Conservation (phyloP, 2,329 filamentous ascomycete species). For the Karstenula rhodostoma region DNA sequence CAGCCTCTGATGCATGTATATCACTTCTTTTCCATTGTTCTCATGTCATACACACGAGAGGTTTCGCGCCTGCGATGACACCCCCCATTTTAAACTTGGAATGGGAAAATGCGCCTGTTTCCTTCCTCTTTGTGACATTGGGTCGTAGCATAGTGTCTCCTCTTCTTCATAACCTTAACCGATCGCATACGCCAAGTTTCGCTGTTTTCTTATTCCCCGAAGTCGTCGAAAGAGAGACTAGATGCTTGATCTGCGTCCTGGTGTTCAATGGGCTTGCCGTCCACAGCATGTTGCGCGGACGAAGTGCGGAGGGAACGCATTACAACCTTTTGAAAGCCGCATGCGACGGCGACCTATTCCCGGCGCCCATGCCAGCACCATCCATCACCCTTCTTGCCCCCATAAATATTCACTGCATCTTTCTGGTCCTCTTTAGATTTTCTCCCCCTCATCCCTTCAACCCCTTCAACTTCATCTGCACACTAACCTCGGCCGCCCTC, state of each 20-base stretch:
- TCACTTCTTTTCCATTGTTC: neutral
- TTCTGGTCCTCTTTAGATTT: constrained; percentile 27
- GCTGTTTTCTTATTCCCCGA: too few relatives aligned
- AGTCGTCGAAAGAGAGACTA: too few relatives aligned
- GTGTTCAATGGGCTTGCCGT: too few relatives aligned
- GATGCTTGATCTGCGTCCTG: too few relatives aligned
- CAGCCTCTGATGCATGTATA: neutral
- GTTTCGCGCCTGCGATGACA: neutral
- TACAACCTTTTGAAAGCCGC: neutral
- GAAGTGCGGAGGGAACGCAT: neutral
- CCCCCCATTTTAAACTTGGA: too few relatives aligned
- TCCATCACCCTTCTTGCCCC: too few relatives aligned
- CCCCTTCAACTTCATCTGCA: constrained; percentile 51
- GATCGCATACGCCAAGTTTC: too few relatives aligned
- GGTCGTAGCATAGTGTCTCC: too few relatives aligned
- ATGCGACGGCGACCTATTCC: neutral
- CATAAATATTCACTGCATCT: neutral
- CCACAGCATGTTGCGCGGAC: too few relatives aligned
- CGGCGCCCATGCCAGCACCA: neutral
- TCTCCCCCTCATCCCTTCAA: constrained; percentile 45
- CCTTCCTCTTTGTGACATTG: neutral
- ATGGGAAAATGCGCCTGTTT: neutral
- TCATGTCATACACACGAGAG: neutral
- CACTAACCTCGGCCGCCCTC: constrained; percentile 55
- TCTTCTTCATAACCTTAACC: too few relatives aligned